Evolutionary conservation across 2,329 filamentous ascomycete species (phyloP), one percentile per base, ranked within the genome.

Genomic region (Colletotrichum sp.): DNA sequence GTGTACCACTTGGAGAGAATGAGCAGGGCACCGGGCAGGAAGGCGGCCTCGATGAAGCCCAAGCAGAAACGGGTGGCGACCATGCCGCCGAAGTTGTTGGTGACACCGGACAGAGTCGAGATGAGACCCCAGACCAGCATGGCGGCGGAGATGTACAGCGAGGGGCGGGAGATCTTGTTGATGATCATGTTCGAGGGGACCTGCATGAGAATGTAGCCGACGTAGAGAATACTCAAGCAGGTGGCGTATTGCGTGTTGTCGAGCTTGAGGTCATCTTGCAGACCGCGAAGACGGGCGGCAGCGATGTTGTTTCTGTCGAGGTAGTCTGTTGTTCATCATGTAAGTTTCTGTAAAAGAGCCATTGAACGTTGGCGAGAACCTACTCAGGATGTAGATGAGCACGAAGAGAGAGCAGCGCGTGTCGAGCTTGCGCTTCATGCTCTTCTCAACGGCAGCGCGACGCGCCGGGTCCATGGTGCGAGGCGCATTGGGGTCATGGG

Each of bases 341-440:
- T 95, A 95, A 86, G 95, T 93, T n/a, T 10, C 6, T 26, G 28
- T 8, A 15, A 6, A 15, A n/a, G 7, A 12, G 8, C 16, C 1
- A 34, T 13, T 30, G 13, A 4, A 10, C 6, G 64, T 15, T n/a
- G 64, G 28, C 18, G 36, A 16, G 22, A 10, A 10, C 71, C 26
- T 71, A 75, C 75, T 75, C 83, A 86, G 88, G 82, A 95, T 94
- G 81, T 95, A 95, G 86, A 95, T 94, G 78, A 95, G 82, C 64
- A 95, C 91, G 73, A 95, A 90, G 79, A 94, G 90, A 86, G 82
- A 93, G 86, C 83, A 95, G 75, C 93, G 89, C 24, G 89, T 79
- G 81, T 96, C 94, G 71, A 96, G 92, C 85, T 95, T 96, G 79
- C 92, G 90, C 82, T 92, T 89, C 79, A 96, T 85, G 44, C 87